Base-by-base conservation (phyloP, 306 rosid genomes). In the Cicer chorassanicum region DNA sequence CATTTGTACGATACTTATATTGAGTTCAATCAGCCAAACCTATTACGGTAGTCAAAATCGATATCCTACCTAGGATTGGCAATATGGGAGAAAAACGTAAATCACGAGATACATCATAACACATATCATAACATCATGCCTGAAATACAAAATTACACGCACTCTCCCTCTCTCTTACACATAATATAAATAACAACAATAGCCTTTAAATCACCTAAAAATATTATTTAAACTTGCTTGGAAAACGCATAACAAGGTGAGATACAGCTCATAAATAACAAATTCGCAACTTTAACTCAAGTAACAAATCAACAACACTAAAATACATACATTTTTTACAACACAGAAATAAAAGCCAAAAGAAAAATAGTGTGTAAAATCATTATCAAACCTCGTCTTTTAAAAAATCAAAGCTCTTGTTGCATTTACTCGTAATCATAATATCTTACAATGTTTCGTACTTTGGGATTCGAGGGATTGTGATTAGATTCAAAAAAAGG, bases 391-490 rank as follows among this genome's bases (percentile, higher is more conserved):
- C 51, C 7, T 29, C 7, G 1, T 68, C 59, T 36, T 77, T 7
- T 34, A 13, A 51, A 13, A 50, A 59, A 59, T 18, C 59, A 57
- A 44, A 57, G 68, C 15, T 44, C 24, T 13, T 41, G 14, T 70
- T 14, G 49, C 49, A 50, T 40, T 70, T 51, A 14, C 9, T 46
- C 36, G n/a, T n/a, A 49, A 8, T 34, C 40, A 44, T 3, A 74
- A 48, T 13, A 76, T 61, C 64, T 61, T 34, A 10, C 45, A 66
- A 73, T 8, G 9, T 56, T 44, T 7, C 40, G 66, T 24, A 14
- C 39, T 68, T 6, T 7, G 13, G 66, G 49, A 74, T 54, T 34
- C 15, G 7, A 50, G 57, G 51, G 70, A 66, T 74, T 55, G 21
- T 73, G 34, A 9, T 43, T 15, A 18, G 46, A 29, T 72, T 42